phyloP scores from a whole-genome alignment of 2,329 filamentous ascomycete genomes.

The Fusarium sp. region DNA sequence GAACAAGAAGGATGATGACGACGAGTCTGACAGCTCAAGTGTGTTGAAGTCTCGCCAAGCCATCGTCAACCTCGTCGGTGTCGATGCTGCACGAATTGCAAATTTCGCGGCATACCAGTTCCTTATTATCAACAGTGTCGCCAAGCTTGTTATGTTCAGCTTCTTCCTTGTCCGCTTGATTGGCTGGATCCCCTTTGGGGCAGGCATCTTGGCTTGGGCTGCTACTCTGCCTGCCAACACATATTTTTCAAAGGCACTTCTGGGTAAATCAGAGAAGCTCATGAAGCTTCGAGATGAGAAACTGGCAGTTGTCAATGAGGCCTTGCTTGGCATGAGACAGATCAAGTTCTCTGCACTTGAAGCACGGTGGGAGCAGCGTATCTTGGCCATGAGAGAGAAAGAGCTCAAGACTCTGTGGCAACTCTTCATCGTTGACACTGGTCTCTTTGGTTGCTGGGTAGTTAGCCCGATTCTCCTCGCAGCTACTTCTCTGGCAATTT shows the following conservation, averaged over 20 bases:
- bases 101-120: constrained; percentile 73
- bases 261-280: constrained; percentile 69
- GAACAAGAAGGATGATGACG: constrained; percentile 58
- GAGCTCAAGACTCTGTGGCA: constrained; percentile 73
- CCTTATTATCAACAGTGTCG: constrained; percentile 67
- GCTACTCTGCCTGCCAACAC: constrained; percentile 73
- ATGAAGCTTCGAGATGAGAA: constrained; percentile 82
- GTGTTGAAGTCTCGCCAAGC: constrained; percentile 65
- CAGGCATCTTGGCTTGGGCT: constrained; percentile 70
- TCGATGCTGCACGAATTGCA: constrained; percentile 73
- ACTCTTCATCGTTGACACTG: constrained; percentile 69
- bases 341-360: constrained; percentile 86
- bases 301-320: constrained; percentile 77
- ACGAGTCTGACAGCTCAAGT: constrained; percentile 54
- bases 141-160: constrained; percentile 71
- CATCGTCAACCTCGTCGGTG: constrained; percentile 79
- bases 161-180: constrained; percentile 72
- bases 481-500: constrained; percentile 72
- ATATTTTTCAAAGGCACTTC: constrained; percentile 69
- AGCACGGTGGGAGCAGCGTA: constrained; percentile 74
- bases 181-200: constrained; percentile 72
- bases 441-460: constrained; percentile 73
- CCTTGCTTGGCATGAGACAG: constrained; percentile 78
- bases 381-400: constrained; percentile 66
- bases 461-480: constrained; percentile 76